Evolutionary conservation across 2,329 filamentous ascomycete species (phyloP), one percentile per base, ranked within the genome.

Genomic region (Parafenestella ontariensis): DNA sequence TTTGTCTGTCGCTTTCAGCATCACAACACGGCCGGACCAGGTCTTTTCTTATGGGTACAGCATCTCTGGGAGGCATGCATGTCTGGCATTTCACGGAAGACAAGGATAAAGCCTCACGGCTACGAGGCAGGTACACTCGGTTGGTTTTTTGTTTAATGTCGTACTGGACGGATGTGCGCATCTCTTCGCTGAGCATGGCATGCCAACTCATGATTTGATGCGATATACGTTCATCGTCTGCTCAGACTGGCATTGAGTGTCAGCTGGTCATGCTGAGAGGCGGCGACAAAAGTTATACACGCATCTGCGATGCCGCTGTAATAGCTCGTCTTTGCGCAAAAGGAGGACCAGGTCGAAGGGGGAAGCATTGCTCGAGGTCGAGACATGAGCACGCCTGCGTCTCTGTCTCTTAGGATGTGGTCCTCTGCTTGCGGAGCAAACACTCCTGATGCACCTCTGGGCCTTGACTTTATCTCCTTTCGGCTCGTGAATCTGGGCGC

Each of bases 1-100:
- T 69, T 71, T 64, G 59, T 68, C 69, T 71, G 55, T 66, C 43
- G 34, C 36, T 52, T 57, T 57, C 52, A 31, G 55, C 58, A 61
- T 59, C 63, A 70, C 70, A 66, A 40, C 56, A 65, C 69, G 68
- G 73, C 74, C 68, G 70, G 69, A 64, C 71, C 69, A 68, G 72
- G 67, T 70, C 65, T 72, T 73, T 74, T 68, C 65, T 72, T 72
- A 75, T 61, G 58, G 57, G 61, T 61, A 61, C 73, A 76, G 79
- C 76, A 75, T 75, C 71, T 75, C 73, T 74, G 74, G 76, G 76
- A 77, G 76, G 77, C 69, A 72, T 68, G 74, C 72, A 77, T 76
- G 70, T 78, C 70, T 62, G 70, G 75, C 76, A 78, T 76, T 78
- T 76, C 65, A 65, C 52, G 52, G 62, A 75, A 71, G 66, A 77